Evolutionary conservation across 345 rosid species (phyloP).

Genomic region (Salix caprea): DNA sequence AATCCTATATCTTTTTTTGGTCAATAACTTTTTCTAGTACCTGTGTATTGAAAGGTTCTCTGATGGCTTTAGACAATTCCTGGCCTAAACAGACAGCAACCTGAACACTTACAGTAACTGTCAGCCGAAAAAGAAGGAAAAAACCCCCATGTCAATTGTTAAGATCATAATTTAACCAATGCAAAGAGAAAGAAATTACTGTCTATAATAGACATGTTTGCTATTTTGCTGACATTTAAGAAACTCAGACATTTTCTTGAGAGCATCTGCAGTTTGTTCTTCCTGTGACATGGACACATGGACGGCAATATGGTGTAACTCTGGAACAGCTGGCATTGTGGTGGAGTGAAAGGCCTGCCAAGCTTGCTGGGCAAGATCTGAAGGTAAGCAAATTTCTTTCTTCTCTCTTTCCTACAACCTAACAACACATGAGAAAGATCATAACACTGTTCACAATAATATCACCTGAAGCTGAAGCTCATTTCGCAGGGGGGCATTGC

Average conservation of each 20-base stretch:
- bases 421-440: background rate
- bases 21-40: background rate
- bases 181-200: background rate
- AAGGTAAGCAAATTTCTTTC: slow-evolving; percentile 45
- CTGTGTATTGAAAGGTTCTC: background rate
- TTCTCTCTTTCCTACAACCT: background rate
- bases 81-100: background rate
- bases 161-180: background rate
- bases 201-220: background rate
- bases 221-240: background rate
- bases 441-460: background rate
- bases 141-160: background rate
- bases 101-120: background rate
- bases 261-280: slow-evolving; percentile 71
- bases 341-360: slow-evolving; percentile 96
- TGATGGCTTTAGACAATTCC: background rate
- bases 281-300: slow-evolving; percentile 89
- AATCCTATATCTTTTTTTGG: background rate
- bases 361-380: slow-evolving; percentile 57
- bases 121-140: background rate
- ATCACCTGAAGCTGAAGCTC: background rate
- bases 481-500: slow-evolving; percentile 61
- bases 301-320: slow-evolving; percentile 63
- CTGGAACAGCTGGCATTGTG: slow-evolving; percentile 66
- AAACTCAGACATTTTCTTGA: slow-evolving; percentile 29